Conservation (phyloP, 1,284 basidiomycete species). For the Marasmius oreades region DNA sequence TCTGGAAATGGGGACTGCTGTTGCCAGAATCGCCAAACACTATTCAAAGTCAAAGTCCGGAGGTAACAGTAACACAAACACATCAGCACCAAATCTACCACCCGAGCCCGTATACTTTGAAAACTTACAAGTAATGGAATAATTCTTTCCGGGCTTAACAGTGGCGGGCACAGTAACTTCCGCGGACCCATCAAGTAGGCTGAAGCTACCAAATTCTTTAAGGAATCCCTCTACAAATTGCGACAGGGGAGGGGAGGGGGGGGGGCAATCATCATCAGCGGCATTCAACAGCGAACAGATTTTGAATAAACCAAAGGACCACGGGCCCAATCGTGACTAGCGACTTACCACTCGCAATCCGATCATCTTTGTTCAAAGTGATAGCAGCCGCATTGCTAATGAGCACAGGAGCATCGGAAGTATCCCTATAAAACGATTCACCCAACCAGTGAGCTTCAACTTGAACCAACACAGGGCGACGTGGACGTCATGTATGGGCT, state of each 20-base stretch:
- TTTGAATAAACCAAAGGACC: too few relatives aligned
- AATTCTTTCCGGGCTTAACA: slow-evolving; percentile 6
- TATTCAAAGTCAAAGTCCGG: not conserved
- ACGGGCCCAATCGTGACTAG: not conserved
- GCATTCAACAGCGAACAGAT: too few relatives aligned
- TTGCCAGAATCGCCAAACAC: slow-evolving; percentile 13
- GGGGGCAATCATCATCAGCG: not conserved
- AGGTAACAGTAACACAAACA: not conserved
- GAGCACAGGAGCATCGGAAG: not conserved
- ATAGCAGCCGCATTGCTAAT: not conserved
- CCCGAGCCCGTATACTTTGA: too few relatives aligned
- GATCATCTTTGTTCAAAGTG: not conserved
- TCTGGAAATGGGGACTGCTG: slow-evolving; percentile 1
- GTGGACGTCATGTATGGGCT: not conserved
- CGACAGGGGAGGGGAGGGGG: not conserved
- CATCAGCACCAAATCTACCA: not conserved
- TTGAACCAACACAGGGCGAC: too few relatives aligned
- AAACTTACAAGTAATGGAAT: slow-evolving; percentile 10
- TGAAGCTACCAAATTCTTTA: not conserved
- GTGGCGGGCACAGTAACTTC: slow-evolving; percentile 7
- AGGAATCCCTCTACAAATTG: not conserved
- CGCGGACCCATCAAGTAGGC: slow-evolving; percentile 4
- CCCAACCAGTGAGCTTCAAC: not conserved
- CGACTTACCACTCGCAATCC: not conserved
- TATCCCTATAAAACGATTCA: slow-evolving; percentile 13